A percentile compares a stretch with the other conserved stretches of the same genome.
Evolutionary conservation across 2,329 filamentous ascomycete genomes (phyloP).

Genomic region (Tolypocladium amazonense): DNA sequence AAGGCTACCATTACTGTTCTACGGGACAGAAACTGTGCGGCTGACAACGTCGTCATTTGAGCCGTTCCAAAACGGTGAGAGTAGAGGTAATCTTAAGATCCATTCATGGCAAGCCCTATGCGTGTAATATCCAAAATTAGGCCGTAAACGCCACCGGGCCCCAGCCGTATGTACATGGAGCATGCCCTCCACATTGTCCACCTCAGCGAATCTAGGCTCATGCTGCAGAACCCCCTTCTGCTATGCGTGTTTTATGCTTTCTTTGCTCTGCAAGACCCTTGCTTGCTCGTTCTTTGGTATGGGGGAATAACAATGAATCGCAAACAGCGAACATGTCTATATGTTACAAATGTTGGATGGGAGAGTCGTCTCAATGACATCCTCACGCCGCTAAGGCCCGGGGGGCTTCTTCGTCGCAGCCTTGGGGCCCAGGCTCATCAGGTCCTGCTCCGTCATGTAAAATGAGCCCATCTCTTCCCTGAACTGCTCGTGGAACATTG

Average conservation of each 20-base stretch:
- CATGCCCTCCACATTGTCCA: not conserved
- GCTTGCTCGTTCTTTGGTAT: not conserved
- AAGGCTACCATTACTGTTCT: slow-evolving; percentile 23
- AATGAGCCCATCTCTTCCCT: slow-evolving; percentile 20
- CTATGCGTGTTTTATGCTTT: not conserved
- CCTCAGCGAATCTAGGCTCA: not conserved
- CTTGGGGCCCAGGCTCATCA: slow-evolving; percentile 16
- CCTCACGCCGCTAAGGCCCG: not conserved
- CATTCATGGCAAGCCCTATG: not conserved
- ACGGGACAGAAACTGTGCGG: slow-evolving; percentile 23
- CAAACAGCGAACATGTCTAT: not conserved
- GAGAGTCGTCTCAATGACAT: not conserved
- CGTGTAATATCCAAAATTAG: not conserved
- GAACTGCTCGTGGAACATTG: slow-evolving; percentile 25
- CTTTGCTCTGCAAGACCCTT: not conserved
- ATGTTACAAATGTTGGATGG: not conserved
- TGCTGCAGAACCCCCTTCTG: not conserved
- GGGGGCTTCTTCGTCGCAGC: slow-evolving; percentile 1
- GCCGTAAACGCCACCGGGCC: not conserved
- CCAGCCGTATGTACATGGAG: not conserved
- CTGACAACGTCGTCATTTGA: slow-evolving; percentile 35
- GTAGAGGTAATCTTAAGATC: not conserved
- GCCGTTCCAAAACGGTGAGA: slow-evolving; percentile 24
- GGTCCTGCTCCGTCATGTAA: slow-evolving; percentile 23
- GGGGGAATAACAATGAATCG: not conserved